These are phyloP conservation scores for Botrytis elliptica DNA, from an alignment of 2,329 filamentous ascomycete genomes.

Conservation along the genomic window DNA sequence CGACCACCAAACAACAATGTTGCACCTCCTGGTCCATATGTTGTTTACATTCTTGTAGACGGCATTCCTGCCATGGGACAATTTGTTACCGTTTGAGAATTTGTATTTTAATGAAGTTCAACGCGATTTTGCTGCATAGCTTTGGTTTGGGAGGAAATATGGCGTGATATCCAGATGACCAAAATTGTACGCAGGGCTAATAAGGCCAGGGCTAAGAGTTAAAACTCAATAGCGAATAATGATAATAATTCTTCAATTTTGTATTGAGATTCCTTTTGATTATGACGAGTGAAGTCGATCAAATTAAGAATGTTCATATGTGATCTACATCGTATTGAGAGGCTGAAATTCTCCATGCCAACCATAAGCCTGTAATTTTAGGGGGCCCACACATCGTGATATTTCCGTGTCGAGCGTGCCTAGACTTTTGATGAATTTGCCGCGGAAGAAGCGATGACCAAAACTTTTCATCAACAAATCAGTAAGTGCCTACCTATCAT, in stretches of 20 bases:
- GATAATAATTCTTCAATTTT: constrained; percentile 15
- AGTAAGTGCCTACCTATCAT: not conserved
- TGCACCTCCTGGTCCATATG: constrained; percentile 59
- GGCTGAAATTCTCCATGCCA: not conserved
- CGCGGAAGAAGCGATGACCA: not conserved
- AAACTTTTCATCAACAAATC: not conserved
- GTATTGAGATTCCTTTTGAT: not conserved
- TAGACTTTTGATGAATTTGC: not conserved
- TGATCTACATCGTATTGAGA: not conserved
- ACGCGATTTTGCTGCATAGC: not conserved
- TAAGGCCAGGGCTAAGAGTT: constrained; percentile 5
- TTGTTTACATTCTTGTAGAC: constrained; percentile 54
- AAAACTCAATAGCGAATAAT: constrained; percentile 17
- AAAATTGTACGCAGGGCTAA: constrained; percentile 13
- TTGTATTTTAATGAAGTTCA: not conserved
- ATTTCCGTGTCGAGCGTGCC: not conserved
- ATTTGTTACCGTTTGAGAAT: constrained; percentile 32
- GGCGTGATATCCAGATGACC: constrained; percentile 3
- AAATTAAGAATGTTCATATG: not conserved
- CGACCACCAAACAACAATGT: constrained; percentile 56
- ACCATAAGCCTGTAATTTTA: not conserved
- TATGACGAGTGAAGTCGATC: not conserved
- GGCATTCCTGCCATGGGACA: constrained; percentile 38
- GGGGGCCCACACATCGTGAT: not conserved
- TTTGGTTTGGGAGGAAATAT: constrained; percentile 10